A percentile compares a stretch with the other conserved stretches of the same genome.
Evolutionary conservation across 1,139 yeast species (phyloP).

Genomic region (Debaryomyces sp.): DNA sequence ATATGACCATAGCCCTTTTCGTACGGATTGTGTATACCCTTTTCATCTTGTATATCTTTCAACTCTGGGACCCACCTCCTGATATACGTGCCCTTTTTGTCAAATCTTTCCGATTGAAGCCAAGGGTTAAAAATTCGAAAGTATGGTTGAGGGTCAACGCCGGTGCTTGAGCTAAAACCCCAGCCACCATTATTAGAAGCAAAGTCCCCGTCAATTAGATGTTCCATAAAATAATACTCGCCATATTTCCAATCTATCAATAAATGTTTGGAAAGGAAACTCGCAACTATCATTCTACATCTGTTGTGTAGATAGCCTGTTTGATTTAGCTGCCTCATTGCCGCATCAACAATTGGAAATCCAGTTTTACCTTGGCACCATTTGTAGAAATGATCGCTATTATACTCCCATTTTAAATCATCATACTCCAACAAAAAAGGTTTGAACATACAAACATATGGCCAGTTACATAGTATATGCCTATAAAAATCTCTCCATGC

Average conservation of each 20-base stretch:
- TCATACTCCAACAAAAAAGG: slow-evolving; percentile 49
- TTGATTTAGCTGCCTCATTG: slow-evolving; percentile 52
- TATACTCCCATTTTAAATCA: slow-evolving; percentile 45
- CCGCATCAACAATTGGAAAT: slow-evolving; percentile 58
- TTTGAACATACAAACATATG: slow-evolving; percentile 51
- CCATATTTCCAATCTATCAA: slow-evolving; percentile 60
- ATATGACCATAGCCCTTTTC: slow-evolving; percentile 19
- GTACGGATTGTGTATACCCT: slow-evolving; percentile 41
- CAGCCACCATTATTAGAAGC: slow-evolving; percentile 61
- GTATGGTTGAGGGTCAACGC: slow-evolving; percentile 59
- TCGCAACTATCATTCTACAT: slow-evolving; percentile 55
- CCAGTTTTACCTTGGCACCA: slow-evolving; percentile 61
- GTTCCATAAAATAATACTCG: slow-evolving; percentile 51
- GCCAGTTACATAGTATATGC: slow-evolving; percentile 52
- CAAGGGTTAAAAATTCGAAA: slow-evolving; percentile 58
- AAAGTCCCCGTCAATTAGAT: slow-evolving; percentile 54
- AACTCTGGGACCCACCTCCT: slow-evolving; percentile 55
- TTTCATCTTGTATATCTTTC: slow-evolving; percentile 27
- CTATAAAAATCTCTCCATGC: slow-evolving; percentile 63
- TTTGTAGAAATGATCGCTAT: slow-evolving; percentile 36
- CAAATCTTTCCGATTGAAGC: slow-evolving; percentile 52
- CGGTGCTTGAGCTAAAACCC: slow-evolving; percentile 56
- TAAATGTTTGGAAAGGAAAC: slow-evolving; percentile 53
- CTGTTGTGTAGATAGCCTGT: slow-evolving; percentile 59
- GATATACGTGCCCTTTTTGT: slow-evolving; percentile 48